Base-by-base conservation (phyloP, 257 asterid genomes). In the Nicotiana knightiana region DNA sequence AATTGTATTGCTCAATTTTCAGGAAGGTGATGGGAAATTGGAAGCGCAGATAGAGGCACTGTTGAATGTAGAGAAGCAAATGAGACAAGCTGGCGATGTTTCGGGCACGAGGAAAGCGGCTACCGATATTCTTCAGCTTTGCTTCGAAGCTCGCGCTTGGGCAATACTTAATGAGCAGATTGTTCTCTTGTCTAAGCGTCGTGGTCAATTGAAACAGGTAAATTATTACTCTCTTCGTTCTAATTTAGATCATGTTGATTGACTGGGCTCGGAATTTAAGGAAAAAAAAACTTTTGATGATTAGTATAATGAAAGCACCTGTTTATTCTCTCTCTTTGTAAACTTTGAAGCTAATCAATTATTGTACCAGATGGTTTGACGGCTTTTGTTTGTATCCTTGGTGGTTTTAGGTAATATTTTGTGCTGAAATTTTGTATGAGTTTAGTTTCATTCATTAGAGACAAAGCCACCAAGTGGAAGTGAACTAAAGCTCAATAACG, bases 161-260 rank as follows among this genome's bases (percentile, higher is more conserved):
- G 9, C 51, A 89, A 86, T 64, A 92, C 88, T 21, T 93, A 93
- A 91, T 53, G 99, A 96, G 51, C 98, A 96, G 92, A 96, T 96
- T 86, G 82, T 93, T 82, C 90, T 93, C 26, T 83, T 94, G 46
- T 96, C 98, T 67, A 96, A 96, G 90, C 96, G 99, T 61, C 97
- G 97, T 51, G 98, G 99, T 24, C 98, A 96, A 90, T 88, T 96
- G 85, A 94, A 96, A 77, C 99, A 94, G 98, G 98, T 92, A 43
- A 43, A 43, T 9, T 9, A 8, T 43, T 43, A 43, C 12, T 43
- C 51, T 43, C 51, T 43, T 43, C 3, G 11, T 43, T 43, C 51
- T 43, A 43, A 43, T 43, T 43, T 43, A 9, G 3, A 2, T 9
- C 0, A 9, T 43, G 51, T 2, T 43, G 48, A 43, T 43, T 43